Evolutionary conservation across 805 yeast genomes (phyloP).

Genomic region (Candida caryicola): DNA sequence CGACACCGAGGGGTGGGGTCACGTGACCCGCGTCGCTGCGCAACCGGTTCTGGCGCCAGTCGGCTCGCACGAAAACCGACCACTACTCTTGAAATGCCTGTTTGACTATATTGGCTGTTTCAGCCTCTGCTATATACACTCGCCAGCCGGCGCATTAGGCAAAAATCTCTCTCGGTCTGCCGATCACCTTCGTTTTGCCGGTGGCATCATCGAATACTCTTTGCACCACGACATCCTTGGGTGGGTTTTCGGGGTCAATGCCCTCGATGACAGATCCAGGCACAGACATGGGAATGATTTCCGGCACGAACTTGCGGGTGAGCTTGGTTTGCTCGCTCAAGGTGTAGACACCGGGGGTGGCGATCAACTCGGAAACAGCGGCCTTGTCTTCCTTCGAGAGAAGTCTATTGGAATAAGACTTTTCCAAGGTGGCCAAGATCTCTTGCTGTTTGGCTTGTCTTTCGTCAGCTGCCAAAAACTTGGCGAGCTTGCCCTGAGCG

Average conservation of each 20-base stretch:
- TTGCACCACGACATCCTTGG: slow-evolving; percentile 48
- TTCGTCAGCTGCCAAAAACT: slow-evolving; percentile 33
- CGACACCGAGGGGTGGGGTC: no score
- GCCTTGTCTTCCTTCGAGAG: slow-evolving; percentile 37
- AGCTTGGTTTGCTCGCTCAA: slow-evolving; percentile 37
- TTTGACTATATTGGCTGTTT: no score
- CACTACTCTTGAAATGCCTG: no score
- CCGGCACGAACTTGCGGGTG: slow-evolving; percentile 51
- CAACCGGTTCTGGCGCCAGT: no score
- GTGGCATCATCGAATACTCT: slow-evolving; percentile 61
- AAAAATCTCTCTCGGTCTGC: slow-evolving; percentile 54
- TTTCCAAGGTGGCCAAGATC: slow-evolving; percentile 18
- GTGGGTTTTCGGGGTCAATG: slow-evolving; percentile 38
- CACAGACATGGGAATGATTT: slow-evolving; percentile 51
- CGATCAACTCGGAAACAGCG: slow-evolving; percentile 43
- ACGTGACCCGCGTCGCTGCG: no score
- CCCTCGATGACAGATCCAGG: slow-evolving; percentile 37
- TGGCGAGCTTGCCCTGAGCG: slow-evolving; percentile 38
- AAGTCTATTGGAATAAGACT: slow-evolving; percentile 18
- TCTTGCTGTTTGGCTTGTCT: slow-evolving; percentile 20
- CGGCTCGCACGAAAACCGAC: no score
- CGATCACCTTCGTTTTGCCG: slow-evolving; percentile 50
- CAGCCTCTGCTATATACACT: no score
- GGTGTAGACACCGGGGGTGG: slow-evolving; percentile 39
- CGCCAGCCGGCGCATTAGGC: no score